A percentile compares a stretch with the other conserved stretches of the same genome.
phyloP scores from a whole-genome alignment of 176 grass and related monocot genomes.

The Oryza rufipogon region DNA sequence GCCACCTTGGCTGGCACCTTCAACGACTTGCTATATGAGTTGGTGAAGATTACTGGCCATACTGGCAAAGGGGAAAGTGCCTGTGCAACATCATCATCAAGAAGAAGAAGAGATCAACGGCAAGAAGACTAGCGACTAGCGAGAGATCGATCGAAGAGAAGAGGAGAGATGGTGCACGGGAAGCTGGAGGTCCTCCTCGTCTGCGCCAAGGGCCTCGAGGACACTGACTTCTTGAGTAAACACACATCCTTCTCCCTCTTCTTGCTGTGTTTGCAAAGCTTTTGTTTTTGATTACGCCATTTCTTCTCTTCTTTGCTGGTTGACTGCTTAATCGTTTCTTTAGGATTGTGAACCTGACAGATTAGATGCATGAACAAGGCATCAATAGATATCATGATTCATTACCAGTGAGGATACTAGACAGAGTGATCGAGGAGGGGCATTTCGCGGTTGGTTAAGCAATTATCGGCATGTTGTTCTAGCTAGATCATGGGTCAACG shows the following conservation, averaged over 20 bases:
- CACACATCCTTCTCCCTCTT: not conserved
- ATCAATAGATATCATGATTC: not conserved
- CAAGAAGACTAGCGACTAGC: not conserved
- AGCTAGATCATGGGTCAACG: not conserved
- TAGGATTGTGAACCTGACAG: not conserved
- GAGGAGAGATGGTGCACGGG: conserved; percentile 51
- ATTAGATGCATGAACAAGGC: not conserved
- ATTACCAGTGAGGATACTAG: not conserved
- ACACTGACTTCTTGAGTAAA: conserved; percentile 64
- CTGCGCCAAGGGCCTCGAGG: conserved; percentile 64
- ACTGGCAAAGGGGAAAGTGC: not conserved
- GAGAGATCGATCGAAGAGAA: not conserved
- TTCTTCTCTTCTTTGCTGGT: not conserved
- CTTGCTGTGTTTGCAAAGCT: not conserved
- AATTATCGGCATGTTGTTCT: not conserved
- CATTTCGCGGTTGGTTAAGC: not conserved
- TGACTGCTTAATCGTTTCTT: not conserved
- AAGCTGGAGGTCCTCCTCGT: conserved; percentile 71
- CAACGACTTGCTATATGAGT: not conserved
- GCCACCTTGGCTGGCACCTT: not conserved
- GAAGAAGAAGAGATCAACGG: not conserved
- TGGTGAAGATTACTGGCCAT: not conserved
- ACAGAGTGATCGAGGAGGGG: not conserved
- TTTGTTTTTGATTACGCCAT: not conserved
- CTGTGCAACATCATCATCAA: not conserved